Conservation (phyloP, 2,329 filamentous ascomycete genomes). For the Aureobasidium sp. region DNA sequence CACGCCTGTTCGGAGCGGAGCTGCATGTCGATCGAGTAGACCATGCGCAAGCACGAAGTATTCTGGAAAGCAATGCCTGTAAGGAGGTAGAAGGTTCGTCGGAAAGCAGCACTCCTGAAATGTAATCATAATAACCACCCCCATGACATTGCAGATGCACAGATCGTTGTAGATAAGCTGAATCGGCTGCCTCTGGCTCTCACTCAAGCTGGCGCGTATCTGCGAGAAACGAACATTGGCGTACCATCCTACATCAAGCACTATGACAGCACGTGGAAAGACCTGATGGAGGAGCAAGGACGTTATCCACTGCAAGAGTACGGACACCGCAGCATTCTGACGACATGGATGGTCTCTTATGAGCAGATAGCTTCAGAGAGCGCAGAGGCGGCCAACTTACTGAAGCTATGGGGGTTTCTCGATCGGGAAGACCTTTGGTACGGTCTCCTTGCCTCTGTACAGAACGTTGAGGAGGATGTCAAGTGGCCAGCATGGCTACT, state of each 20-base stretch:
- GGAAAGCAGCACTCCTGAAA: background rate
- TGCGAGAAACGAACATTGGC: background rate
- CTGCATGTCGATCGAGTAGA: background rate
- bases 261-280: background rate
- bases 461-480: background rate
- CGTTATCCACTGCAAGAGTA: background rate
- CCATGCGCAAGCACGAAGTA: background rate
- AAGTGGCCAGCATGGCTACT: background rate
- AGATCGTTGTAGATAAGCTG: background rate
- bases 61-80: background rate
- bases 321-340: conserved; percentile 17
- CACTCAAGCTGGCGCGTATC: background rate
- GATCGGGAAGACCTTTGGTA: background rate
- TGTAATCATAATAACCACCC: too few relatives aligned
- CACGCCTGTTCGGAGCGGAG: background rate
- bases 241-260: background rate
- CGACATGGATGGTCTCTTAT: conserved; percentile 27
- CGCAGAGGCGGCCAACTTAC: too few relatives aligned
- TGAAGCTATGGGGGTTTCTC: too few relatives aligned
- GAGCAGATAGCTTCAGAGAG: conserved; percentile 17
- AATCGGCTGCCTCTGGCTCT: background rate
- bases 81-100: too few relatives aligned
- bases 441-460: background rate
- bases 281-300: background rate
- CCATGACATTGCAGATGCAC: background rate